Evolutionary conservation across 73 alveolate genomes (phyloP).

Genomic region (Diophrys sp.): DNA sequence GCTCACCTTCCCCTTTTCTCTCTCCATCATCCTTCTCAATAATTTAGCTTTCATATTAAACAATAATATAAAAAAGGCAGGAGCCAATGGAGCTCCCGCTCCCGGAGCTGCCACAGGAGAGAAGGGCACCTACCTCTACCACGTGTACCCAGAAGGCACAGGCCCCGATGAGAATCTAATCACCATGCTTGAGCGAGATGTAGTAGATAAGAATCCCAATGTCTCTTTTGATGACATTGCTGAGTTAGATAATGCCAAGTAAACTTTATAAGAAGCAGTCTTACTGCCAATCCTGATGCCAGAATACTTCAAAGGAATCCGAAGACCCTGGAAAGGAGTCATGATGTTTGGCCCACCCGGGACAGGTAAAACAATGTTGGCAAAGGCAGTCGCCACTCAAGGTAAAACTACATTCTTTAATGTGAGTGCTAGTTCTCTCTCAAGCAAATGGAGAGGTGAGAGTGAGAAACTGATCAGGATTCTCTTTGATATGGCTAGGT

Average conservation of each 20-base stretch:
- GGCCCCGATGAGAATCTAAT: constrained; percentile 83
- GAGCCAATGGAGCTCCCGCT: neutral
- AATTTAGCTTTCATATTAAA: no score
- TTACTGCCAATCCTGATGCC: constrained; percentile 87
- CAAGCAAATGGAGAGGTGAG: constrained; percentile 95
- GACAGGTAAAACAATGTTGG: no score
- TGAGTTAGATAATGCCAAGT: constrained; percentile 77
- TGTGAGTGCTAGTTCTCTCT: constrained; percentile 81
- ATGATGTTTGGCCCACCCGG: constrained; percentile 95
- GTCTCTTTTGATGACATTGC: constrained; percentile 85
- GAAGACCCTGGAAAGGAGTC: constrained; percentile 97
- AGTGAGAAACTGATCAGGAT: constrained; percentile 83
- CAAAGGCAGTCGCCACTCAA: no score
- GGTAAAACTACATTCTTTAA: constrained; percentile 90
- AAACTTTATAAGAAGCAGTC: constrained; percentile 81
- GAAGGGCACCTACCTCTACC: constrained; percentile 63
- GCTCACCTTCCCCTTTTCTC: no score
- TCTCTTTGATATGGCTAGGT: constrained; percentile 88
- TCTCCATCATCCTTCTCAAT: no score
- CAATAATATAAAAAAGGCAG: no score
- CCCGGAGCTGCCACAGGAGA: constrained; percentile 43
- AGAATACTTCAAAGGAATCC: no score
- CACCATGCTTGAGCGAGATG: constrained; percentile 82
- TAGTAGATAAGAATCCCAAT: constrained; percentile 81
- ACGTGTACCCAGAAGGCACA: constrained; percentile 85